phyloP scores from a whole-genome alignment of 202 grass and related monocot genomes.

The Cymbopogon flexuosus region DNA sequence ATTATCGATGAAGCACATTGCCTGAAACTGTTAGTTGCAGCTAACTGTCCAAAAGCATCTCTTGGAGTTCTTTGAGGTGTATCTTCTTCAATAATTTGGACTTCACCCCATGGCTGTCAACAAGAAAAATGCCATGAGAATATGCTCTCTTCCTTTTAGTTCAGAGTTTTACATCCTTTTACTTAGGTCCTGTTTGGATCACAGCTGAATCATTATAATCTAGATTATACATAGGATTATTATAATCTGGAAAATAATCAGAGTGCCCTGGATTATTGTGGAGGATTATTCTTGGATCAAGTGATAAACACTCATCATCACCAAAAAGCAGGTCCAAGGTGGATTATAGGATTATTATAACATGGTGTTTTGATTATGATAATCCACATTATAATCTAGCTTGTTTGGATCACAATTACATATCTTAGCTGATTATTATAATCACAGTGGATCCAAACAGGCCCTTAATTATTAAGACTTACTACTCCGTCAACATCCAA shows the following conservation, averaged over 20 bases:
- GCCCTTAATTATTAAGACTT: conserved; percentile 27
- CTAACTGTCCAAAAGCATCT: conserved; percentile 77
- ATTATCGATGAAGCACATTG: conserved; percentile 38
- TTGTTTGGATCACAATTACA: not conserved
- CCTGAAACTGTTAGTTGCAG: conserved; percentile 45
- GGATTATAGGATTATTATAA: not conserved
- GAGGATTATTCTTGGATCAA: not conserved
- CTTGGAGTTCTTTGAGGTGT: conserved; percentile 73
- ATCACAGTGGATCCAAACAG: not conserved
- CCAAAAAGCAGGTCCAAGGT: not conserved
- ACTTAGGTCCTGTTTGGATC: conserved; percentile 13
- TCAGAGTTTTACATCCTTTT: not conserved
- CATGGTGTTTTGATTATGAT: not conserved
- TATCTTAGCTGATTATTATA: not conserved
- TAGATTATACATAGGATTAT: not conserved
- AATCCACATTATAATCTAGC: not conserved
- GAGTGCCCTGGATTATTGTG: not conserved
- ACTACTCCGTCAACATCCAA: conserved; percentile 68
- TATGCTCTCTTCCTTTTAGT: conserved; percentile 14
- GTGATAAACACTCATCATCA: not conserved
- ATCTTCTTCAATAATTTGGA: conserved; percentile 89
- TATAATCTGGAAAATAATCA: not conserved
- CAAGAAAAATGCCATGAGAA: conserved; percentile 29
- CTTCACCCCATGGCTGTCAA: conserved; percentile 81
- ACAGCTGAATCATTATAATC: not conserved